Conservation (phyloP, 2,329 filamentous ascomycete species). For the Diplodia seriata region DNA sequence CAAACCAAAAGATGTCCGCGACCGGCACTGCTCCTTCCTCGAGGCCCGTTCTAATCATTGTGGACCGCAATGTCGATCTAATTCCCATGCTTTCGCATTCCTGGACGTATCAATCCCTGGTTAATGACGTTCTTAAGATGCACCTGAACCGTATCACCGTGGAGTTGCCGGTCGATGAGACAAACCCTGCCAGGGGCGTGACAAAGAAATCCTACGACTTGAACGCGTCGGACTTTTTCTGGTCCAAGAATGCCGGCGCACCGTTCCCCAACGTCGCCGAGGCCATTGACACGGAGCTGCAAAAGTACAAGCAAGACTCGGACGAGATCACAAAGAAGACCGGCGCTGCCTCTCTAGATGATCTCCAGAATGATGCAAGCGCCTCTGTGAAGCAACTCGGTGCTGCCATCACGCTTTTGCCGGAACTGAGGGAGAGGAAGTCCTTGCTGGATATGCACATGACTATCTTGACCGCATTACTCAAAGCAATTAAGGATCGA, state of each 20-base stretch:
- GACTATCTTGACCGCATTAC: conserved; percentile 86
- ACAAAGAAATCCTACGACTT: conserved; percentile 91
- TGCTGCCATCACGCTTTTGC: conserved; percentile 89
- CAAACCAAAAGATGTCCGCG: conserved; percentile 64
- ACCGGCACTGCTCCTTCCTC: conserved; percentile 70
- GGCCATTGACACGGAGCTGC: conserved; percentile 92
- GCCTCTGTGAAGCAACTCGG: conserved; percentile 94
- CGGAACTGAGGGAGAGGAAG: conserved; percentile 91
- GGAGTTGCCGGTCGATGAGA: conserved; percentile 80
- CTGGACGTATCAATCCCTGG: conserved; percentile 86
- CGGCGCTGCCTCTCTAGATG: conserved; percentile 88
- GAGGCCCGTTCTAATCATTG: conserved; percentile 87
- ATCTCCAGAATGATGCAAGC: conserved; percentile 86
- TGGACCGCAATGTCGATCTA: conserved; percentile 93
- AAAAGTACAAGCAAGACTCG: conserved; percentile 93
- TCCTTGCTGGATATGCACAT: conserved; percentile 97
- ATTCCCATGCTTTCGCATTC: conserved; percentile 99
- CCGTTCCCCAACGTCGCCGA: conserved; percentile 97
- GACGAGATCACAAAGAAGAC: conserved; percentile 95
- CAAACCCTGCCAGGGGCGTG: conserved; percentile 74
- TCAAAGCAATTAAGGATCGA: conserved; percentile 88
- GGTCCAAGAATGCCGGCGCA: conserved; percentile 86
- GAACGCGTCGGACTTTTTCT: conserved; percentile 92
- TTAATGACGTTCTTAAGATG: conserved; percentile 79
- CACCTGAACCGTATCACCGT: conserved; percentile 93